These are phyloP conservation scores for Cercospora janseana DNA, from an alignment of 2,329 filamentous ascomycete genomes.

Conservation along the genomic window DNA sequence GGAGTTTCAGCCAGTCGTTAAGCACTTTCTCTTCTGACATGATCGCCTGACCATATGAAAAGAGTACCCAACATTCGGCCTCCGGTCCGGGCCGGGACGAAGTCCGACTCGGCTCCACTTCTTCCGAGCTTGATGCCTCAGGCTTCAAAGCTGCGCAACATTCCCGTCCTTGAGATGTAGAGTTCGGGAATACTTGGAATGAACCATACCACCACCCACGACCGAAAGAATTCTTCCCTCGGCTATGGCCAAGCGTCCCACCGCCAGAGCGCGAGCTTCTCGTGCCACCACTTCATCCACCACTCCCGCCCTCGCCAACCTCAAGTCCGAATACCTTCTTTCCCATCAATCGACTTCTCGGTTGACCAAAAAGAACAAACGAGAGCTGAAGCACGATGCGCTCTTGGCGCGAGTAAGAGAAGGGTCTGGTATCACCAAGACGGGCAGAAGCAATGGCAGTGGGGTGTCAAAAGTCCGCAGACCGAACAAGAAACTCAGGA, in stretches of 20 bases:
- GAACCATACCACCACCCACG: too few relatives aligned
- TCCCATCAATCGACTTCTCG: conserved; percentile 32
- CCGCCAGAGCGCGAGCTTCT: conserved; percentile 4
- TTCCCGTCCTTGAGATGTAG: too few relatives aligned
- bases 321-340: conserved; percentile 13
- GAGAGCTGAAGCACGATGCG: conserved; percentile 72
- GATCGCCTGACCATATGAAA: too few relatives aligned
- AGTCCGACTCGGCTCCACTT: too few relatives aligned
- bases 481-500: conserved; percentile 73
- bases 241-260: conserved; percentile 14
- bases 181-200: too few relatives aligned
- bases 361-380: conserved; percentile 78
- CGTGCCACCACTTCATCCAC: conserved; percentile 18
- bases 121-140: too few relatives aligned
- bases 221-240: too few relatives aligned
- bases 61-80: too few relatives aligned
- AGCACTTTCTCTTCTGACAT: too few relatives aligned
- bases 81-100: too few relatives aligned
- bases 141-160: too few relatives aligned
- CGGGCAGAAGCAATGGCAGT: conserved; percentile 38
- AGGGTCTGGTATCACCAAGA: conserved; percentile 66
- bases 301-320: conserved; percentile 8
- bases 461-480: conserved; percentile 50
- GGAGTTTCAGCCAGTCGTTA: too few relatives aligned
- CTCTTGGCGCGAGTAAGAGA: conserved; percentile 55